Evolutionary conservation across 2,329 filamentous ascomycete species (phyloP).

Genomic region (Neophaeococcomyces aloes): DNA sequence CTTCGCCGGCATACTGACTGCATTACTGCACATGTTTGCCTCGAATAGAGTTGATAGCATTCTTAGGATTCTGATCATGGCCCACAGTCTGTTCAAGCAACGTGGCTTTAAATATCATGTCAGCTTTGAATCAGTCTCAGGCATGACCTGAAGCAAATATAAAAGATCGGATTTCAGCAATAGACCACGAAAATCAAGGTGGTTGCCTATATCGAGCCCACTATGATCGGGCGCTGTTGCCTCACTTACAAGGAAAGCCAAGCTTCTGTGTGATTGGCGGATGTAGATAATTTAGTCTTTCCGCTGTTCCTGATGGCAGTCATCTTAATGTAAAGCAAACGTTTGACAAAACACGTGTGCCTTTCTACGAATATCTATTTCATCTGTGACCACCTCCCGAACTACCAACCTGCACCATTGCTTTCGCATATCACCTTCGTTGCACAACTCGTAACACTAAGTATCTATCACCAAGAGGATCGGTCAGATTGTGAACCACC

Average conservation of each 20-base stretch:
- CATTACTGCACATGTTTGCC: too few species aligned
- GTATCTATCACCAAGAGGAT: too few species aligned
- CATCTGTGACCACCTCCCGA: too few species aligned
- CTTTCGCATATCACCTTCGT: not conserved
- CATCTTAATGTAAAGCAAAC: slow-evolving; percentile 1
- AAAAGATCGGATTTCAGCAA: too few species aligned
- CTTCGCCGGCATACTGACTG: too few species aligned
- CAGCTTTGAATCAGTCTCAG: not conserved
- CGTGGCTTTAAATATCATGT: not conserved
- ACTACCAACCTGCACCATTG: not conserved
- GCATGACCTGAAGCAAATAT: too few species aligned
- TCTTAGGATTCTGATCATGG: too few species aligned
- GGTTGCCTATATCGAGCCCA: not conserved
- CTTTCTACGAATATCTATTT: too few species aligned
- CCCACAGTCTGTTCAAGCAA: not conserved
- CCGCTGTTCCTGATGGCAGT: not conserved
- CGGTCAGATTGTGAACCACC: too few species aligned
- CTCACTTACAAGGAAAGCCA: not conserved
- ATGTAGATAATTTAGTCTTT: not conserved
- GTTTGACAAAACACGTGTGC: not conserved
- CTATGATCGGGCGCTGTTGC: not conserved
- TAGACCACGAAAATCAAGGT: too few species aligned
- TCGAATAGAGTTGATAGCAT: too few species aligned
- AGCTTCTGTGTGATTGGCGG: not conserved
- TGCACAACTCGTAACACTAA: too few species aligned